These are phyloP conservation scores for Syzygium oleosum DNA, from an alignment of 345 rosid species.

Conservation along the genomic window DNA sequence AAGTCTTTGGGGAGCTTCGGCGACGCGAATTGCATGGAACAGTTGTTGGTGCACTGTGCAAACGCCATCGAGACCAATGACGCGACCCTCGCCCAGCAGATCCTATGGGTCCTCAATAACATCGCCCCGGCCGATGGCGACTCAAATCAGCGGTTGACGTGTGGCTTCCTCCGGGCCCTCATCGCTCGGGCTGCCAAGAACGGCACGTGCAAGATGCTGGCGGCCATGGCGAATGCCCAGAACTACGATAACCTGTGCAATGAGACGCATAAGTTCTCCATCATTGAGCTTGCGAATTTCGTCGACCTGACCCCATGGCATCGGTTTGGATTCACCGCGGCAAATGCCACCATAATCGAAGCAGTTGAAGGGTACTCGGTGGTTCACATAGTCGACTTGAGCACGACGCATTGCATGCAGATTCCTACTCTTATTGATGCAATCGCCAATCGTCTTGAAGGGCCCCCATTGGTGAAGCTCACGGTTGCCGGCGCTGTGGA, in stretches of 20 bases:
- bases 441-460: slow-evolving; percentile 45
- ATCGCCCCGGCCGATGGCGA: slow-evolving; percentile 78
- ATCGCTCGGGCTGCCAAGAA: slow-evolving; percentile 60
- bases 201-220: slow-evolving; percentile 55
- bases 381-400: slow-evolving; percentile 77
- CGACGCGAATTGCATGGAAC: slow-evolving; percentile 86
- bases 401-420: slow-evolving; percentile 93
- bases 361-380: slow-evolving; percentile 65
- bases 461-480: slow-evolving; percentile 57
- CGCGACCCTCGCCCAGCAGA: slow-evolving; percentile 77
- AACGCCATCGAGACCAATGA: slow-evolving; percentile 82
- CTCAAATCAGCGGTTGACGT: slow-evolving; percentile 73
- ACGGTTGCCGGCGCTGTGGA: slow-evolving; percentile 41
- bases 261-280: slow-evolving; percentile 54
- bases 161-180: slow-evolving; percentile 70
- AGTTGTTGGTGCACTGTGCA: slow-evolving; percentile 79
- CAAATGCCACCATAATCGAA: slow-evolving; percentile 71
- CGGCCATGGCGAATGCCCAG: slow-evolving; percentile 30
- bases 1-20: slow-evolving; percentile 42
- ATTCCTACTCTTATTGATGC: slow-evolving; percentile 86
- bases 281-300: slow-evolving; percentile 70
- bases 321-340: slow-evolving; percentile 86
- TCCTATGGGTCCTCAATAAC: slow-evolving; percentile 87
- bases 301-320: slow-evolving; percentile 98
- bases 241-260: slow-evolving; percentile 27